Base-by-base conservation (phyloP, 1,284 basidiomycete species). In the Pascua sp. region DNA sequence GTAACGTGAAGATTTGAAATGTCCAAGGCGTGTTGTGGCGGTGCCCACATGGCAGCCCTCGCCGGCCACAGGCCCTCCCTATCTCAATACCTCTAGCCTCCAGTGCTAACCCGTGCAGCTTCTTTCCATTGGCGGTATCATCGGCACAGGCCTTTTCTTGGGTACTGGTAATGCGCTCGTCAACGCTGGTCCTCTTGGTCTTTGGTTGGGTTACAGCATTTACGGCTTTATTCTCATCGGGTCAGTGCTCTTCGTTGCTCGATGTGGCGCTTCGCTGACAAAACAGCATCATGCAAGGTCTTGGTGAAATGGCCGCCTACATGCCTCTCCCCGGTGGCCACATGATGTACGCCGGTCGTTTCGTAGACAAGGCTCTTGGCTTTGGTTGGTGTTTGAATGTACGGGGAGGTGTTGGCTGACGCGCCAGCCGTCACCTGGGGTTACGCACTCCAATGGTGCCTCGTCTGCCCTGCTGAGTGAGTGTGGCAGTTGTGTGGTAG, bases 281-380 rank as follows among this genome's bases (percentile, higher is more conserved):
- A 37, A 12, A n/a, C 49, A 44, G 41, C 17, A 47, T 64, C 48
- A 64, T 64, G 62, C 54, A 56, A 32, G 62, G 59, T 16, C 62
- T 64, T 37, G 62, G 60, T 32, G 62, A 64, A 49, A 64, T 64
- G 62, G 49, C 60, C 12, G 49, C 60, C 15, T 69, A 68, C 44
- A 67, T 76, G 41, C 71, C 72, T 43, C 77, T 80, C 59, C 56
- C 78, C 42, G 86, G 84, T 53, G 84, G 89, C 4, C 89, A 90
- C 70, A 86, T 90, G 69, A 85, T 83, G 46, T 79, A 89, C 43
- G 86, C 89, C 2, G 18, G 38, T 5, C 62, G 68, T 10, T 71
- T 64, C 62, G 68, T 68, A 55, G 71, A 67, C 52, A 67, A 63
- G 8, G 59, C 67, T 0, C 65, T 70, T 12, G 66, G 66, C 24